These are phyloP conservation scores for Mucor sp. DNA, from an alignment of 371 early-diverging fungal genomes.

Conservation along the genomic window DNA sequence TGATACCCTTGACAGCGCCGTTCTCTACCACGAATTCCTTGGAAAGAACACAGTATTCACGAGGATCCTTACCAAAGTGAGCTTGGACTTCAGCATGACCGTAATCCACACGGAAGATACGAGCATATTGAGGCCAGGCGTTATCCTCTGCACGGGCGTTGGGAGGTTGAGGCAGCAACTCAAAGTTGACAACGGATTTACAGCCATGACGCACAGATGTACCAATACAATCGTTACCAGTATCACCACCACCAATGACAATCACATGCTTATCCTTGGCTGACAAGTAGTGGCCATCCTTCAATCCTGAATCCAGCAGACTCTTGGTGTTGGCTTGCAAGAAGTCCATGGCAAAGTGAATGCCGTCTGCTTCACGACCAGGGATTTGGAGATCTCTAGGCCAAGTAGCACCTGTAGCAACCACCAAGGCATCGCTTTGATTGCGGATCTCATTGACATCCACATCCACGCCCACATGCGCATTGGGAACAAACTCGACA, in stretches of 20 bases:
- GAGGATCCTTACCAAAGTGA: conserved; percentile 90
- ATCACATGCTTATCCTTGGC: conserved; percentile 93
- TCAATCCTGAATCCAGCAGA: conserved; percentile 75
- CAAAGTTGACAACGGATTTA: conserved; percentile 90
- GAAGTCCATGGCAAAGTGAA: conserved; percentile 98
- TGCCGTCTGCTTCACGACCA: conserved; percentile 83
- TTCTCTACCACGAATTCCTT: conserved; percentile 89
- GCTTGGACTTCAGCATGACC: conserved; percentile 90
- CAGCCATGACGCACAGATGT: conserved; percentile 94
- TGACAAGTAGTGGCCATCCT: conserved; percentile 74
- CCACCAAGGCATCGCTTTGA: conserved; percentile 79
- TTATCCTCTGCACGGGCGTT: conserved; percentile 78
- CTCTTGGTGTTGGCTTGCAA: conserved; percentile 88
- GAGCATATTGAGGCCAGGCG: conserved; percentile 96
- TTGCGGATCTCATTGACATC: conserved; percentile 64
- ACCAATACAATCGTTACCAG: conserved; percentile 96
- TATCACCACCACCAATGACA: conserved; percentile 99
- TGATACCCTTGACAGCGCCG: conserved; percentile 85
- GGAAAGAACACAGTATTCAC: conserved; percentile 90
- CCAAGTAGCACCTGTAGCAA: conserved; percentile 97
- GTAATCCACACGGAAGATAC: conserved; percentile 93
- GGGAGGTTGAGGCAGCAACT: conserved; percentile 91
- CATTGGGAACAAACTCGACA: conserved; percentile 82
- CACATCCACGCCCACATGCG: conserved; percentile 85
- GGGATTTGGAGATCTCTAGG: conserved; percentile 92